phyloP scores from a whole-genome alignment of 2,329 filamentous ascomycete genomes.

The Penicillium sclerotiorum region DNA sequence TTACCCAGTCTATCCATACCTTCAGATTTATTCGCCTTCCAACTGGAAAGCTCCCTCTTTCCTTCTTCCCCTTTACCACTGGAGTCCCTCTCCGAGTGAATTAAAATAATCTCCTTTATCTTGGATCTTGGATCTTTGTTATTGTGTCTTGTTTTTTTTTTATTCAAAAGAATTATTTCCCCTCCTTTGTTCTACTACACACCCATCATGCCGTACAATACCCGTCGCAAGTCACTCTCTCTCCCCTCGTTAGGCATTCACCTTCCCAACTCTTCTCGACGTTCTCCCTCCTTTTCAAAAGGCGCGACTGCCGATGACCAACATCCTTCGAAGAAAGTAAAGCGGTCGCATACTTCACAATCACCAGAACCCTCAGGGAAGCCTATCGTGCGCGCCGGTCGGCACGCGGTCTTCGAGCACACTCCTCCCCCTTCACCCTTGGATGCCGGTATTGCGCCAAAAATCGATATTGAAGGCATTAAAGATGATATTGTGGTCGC shows the following conservation, averaged over 20 bases:
- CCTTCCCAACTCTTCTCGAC: conserved; percentile 64
- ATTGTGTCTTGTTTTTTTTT: conserved; percentile 11
- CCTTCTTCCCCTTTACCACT: conserved; percentile 17
- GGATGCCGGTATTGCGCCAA: conserved; percentile 50
- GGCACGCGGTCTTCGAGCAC: conserved; percentile 63
- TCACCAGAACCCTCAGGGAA: conserved; percentile 40
- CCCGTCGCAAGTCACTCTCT: conserved; percentile 91
- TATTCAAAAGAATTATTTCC: conserved; percentile 11
- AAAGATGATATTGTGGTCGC: conserved; percentile 94
- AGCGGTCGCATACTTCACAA: conserved; percentile 68
- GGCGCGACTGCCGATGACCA: conserved; percentile 58
- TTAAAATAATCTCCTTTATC: conserved; percentile 17
- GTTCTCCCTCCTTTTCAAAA: conserved; percentile 64
- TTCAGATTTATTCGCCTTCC: conserved; percentile 22
- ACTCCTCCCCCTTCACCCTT: conserved; percentile 80
- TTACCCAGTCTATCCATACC: conserved; percentile 3
- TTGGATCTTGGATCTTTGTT: conserved; percentile 20
- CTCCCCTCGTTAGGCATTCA: conserved; percentile 91
- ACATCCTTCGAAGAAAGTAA: conserved; percentile 68
- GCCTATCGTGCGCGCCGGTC: conserved; percentile 29
- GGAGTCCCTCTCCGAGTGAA: conserved; percentile 15
- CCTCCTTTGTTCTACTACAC: conserved; percentile 24
- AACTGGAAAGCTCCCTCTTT: conserved; percentile 11
- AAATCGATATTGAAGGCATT: conserved; percentile 79
- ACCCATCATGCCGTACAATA: conserved; percentile 85